Percentiles rank a stretch among this genome's conserved stretches.
Conservation (phyloP, 768 basidiomycete species). For the Tremella fuciformis region DNA sequence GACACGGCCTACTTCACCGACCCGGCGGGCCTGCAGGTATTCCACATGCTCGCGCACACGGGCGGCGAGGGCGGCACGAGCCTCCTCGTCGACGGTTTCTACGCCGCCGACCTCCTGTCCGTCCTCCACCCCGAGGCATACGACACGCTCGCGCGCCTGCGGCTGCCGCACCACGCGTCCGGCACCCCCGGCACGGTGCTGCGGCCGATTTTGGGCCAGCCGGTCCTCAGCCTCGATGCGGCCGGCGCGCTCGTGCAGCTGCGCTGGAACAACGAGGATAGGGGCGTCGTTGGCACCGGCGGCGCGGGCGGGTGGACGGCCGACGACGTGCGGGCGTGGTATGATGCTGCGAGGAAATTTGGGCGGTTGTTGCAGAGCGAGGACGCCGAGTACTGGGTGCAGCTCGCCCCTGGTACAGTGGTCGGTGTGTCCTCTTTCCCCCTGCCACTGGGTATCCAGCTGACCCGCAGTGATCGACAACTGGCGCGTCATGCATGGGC, state of each 20-base stretch:
- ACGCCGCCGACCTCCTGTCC: conserved; percentile 75
- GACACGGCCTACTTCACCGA: conserved; percentile 80
- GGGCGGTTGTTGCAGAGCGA: conserved; percentile 68
- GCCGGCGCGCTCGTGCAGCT: conserved; percentile 69
- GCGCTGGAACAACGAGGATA: conserved; percentile 92
- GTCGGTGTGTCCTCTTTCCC: conserved; percentile 60
- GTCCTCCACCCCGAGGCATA: conserved; percentile 71
- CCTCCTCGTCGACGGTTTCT: conserved; percentile 93
- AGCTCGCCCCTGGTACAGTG: conserved; percentile 74
- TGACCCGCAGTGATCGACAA: conserved; percentile 72
- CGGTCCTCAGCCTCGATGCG: conserved; percentile 68
- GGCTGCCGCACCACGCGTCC: conserved; percentile 80
- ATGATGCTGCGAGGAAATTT: conserved; percentile 77
- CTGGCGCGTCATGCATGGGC: conserved; percentile 87
- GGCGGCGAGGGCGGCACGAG: conserved; percentile 78
- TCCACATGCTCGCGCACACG: conserved; percentile 75
- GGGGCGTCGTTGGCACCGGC: conserved; percentile 67
- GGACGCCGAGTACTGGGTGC: conserved; percentile 88
- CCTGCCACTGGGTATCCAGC: neutral
- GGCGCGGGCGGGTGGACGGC: conserved; percentile 55
- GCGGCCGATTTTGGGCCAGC: conserved; percentile 62
- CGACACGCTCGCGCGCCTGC: conserved; percentile 63
- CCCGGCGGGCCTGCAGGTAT: conserved; percentile 90
- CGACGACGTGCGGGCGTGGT: conserved; percentile 74
- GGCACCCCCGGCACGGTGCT: conserved; percentile 61